Conservation (phyloP, 305 asterid species). For the Rubia peregrina region DNA sequence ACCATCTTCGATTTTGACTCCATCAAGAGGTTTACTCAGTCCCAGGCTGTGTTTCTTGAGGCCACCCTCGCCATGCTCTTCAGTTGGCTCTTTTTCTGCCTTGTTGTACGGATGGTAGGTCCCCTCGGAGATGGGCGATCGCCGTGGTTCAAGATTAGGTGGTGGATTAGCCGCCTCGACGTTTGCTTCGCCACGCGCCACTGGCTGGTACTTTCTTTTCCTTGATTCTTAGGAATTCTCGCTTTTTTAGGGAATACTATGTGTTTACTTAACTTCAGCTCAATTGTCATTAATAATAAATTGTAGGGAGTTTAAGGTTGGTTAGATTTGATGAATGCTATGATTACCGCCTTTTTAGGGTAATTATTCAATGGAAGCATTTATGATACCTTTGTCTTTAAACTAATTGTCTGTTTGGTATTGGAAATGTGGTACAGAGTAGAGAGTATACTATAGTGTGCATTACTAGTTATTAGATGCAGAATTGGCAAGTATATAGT, state of each 20-base stretch:
- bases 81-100: conserved; percentile 69
- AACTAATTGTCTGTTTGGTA: neutral
- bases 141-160: conserved; percentile 64
- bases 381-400: neutral
- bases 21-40: conserved; percentile 69
- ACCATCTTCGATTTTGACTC: conserved; percentile 71
- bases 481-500: neutral
- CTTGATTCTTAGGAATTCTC: neutral
- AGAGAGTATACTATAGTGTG: neutral
- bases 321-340: neutral
- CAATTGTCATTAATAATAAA: neutral
- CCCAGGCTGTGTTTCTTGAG: conserved; percentile 92
- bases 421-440: neutral
- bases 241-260: neutral
- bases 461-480: neutral
- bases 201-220: conserved; percentile 47
- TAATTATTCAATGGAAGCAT: neutral
- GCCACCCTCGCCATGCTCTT: conserved; percentile 62
- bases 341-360: neutral
- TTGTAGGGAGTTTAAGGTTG: neutral
- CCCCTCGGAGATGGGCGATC: conserved; percentile 67
- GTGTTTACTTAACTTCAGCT: neutral
- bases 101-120: conserved; percentile 40
- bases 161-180: conserved; percentile 95
- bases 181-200: conserved; percentile 74